These are phyloP conservation scores for Emiliania huxleyi DNA, from an alignment of 78 protist genomes.

Conservation along the genomic window DNA sequence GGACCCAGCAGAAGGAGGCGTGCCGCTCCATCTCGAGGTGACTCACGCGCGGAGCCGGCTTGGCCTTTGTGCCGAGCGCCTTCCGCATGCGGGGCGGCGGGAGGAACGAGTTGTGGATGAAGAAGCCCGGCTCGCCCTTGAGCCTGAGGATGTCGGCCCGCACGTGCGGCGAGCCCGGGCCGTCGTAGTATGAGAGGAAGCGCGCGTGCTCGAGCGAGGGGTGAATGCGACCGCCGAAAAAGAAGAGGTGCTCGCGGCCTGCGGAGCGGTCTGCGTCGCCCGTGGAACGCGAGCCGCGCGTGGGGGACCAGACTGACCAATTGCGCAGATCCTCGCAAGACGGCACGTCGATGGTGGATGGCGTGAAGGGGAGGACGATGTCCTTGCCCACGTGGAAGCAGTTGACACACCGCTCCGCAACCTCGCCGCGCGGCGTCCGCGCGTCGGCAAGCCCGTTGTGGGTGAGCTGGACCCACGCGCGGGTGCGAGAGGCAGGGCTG, in stretches of 20 bases:
- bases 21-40: not conserved
- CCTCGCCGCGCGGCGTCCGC: not conserved
- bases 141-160: not conserved
- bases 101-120: not conserved
- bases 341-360: not conserved
- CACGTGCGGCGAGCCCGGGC: not conserved
- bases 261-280: too few species aligned
- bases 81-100: not conserved
- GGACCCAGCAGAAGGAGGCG: conserved; percentile 9
- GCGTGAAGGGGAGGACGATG: not conserved
- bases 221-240: not conserved
- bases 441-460: not conserved
- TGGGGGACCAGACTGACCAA: not conserved
- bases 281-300: too few species aligned
- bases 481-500: not conserved
- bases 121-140: not conserved
- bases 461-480: not conserved
- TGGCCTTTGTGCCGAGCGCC: not conserved
- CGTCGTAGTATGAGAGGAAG: not conserved
- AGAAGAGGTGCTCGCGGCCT: not conserved
- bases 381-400: conserved; percentile 13
- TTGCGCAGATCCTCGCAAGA: not conserved
- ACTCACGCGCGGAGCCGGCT: not conserved
- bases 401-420: not conserved
- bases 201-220: not conserved